Percentiles rank a stretch among this genome's conserved stretches.
These are phyloP conservation scores for Citrullus colocynthis DNA, from an alignment of 306 rosid genomes.

Conservation along the genomic window DNA sequence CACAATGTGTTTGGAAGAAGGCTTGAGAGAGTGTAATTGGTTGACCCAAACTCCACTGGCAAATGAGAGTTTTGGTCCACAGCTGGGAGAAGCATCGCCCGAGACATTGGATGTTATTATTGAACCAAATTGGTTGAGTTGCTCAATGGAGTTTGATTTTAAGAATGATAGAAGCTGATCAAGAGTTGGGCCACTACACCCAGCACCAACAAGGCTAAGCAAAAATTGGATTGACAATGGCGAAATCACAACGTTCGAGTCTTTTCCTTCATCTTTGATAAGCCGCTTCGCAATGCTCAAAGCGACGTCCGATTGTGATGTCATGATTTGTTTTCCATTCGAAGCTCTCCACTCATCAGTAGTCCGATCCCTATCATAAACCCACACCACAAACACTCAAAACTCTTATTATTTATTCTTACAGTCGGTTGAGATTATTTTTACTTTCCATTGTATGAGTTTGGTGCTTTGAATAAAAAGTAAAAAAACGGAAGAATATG, in stretches of 20 bases:
- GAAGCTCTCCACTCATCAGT: too few relatives aligned
- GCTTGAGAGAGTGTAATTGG: constrained; percentile 33
- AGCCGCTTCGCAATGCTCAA: constrained; percentile 34
- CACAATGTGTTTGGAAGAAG: constrained; percentile 50
- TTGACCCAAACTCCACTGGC: constrained; percentile 58
- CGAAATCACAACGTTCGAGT: constrained; percentile 48
- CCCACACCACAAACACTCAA: too few relatives aligned
- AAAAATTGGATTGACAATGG: constrained; percentile 61
- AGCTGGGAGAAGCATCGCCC: constrained; percentile 35
- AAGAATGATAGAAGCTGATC: constrained; percentile 65
- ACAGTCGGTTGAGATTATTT: too few relatives aligned
- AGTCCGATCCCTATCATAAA: too few relatives aligned
- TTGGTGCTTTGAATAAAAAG: too few relatives aligned
- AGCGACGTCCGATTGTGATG: constrained; percentile 21
- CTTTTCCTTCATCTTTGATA: constrained; percentile 19
- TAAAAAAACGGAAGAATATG: too few relatives aligned
- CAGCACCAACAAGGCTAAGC: constrained; percentile 52
- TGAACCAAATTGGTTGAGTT: constrained; percentile 47
- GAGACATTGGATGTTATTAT: constrained; percentile 35
- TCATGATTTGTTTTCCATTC: too few relatives aligned
- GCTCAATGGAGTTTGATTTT: constrained; percentile 37
- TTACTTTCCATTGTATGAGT: too few relatives aligned
- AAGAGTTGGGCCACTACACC: constrained; percentile 49
- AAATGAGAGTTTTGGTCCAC: constrained; percentile 58
- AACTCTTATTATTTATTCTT: too few relatives aligned